Evolutionary conservation across 2,329 filamentous ascomycete genomes (phyloP).

Genomic region (Aspergillus costaricaensis): DNA sequence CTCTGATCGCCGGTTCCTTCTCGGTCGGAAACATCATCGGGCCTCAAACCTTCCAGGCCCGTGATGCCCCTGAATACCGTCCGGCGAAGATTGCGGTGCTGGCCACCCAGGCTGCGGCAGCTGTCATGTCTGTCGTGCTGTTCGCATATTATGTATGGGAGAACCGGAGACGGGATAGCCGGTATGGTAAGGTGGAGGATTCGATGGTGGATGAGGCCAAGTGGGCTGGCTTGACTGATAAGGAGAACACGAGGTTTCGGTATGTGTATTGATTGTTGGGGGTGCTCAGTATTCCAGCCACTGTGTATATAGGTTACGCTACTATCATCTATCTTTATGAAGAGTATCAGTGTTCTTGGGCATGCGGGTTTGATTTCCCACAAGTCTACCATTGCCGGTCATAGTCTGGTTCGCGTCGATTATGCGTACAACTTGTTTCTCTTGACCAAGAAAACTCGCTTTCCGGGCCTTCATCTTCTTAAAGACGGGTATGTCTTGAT

Average conservation of each 20-base stretch:
- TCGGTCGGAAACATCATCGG: conserved; percentile 51
- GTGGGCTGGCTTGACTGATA: conserved; percentile 39
- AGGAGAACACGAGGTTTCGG: conserved; percentile 36
- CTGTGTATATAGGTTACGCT: too few species aligned
- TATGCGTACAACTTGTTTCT: too few species aligned
- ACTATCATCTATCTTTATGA: too few species aligned
- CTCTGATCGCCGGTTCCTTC: conserved; percentile 48
- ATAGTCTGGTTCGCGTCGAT: too few species aligned
- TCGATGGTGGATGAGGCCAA: conserved; percentile 26
- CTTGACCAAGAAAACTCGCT: too few species aligned
- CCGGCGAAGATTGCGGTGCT: conserved; percentile 47
- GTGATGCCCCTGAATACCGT: conserved; percentile 47
- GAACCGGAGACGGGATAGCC: conserved; percentile 32
- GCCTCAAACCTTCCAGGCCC: conserved; percentile 48
- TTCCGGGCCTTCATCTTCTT: too few species aligned
- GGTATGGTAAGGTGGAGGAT: conserved; percentile 11
- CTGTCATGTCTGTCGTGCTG: conserved; percentile 31
- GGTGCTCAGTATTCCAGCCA: too few species aligned
- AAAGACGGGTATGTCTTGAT: too few species aligned
- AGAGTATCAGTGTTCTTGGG: too few species aligned
- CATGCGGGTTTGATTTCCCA: too few species aligned
- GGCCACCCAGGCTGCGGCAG: conserved; percentile 37
- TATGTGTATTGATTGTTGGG: conserved; percentile 40
- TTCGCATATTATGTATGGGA: conserved; percentile 33
- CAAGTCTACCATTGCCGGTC: too few species aligned